A percentile compares a stretch with the other conserved stretches of the same genome.
These are phyloP conservation scores for Excoecaria cochinchinensis DNA, from an alignment of 345 rosid genomes.

Conservation along the genomic window DNA sequence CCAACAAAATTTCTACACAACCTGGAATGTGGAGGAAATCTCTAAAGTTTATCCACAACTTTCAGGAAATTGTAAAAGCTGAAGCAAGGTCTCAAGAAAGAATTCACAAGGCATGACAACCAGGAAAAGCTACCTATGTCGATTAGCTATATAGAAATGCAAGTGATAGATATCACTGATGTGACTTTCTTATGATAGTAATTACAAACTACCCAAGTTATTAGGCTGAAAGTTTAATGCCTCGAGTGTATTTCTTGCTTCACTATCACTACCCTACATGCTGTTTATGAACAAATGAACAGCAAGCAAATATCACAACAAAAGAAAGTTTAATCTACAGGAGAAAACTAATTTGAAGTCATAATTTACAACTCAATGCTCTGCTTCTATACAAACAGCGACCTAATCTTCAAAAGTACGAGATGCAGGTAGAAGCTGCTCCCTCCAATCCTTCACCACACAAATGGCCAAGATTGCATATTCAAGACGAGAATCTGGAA, in stretches of 20 bases:
- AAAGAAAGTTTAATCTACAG: slow-evolving; percentile 21
- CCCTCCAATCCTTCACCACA: slow-evolving; percentile 6
- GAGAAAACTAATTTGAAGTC: slow-evolving; percentile 31
- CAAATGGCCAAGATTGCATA: slow-evolving; percentile 16
- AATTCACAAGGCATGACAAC: no score
- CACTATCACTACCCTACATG: slow-evolving; percentile 11
- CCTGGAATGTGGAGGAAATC: no score
- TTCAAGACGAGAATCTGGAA: neutral
- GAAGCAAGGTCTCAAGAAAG: no score
- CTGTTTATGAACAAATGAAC: slow-evolving; percentile 7
- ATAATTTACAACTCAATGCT: slow-evolving; percentile 46
- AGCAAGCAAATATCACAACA: slow-evolving; percentile 19
- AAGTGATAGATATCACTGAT: neutral
- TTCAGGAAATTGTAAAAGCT: no score
- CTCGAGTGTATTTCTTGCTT: neutral
- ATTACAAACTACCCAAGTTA: neutral
- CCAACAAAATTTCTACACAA: no score
- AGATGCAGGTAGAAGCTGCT: slow-evolving; percentile 13
- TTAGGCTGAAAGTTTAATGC: neutral
- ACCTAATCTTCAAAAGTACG: slow-evolving; percentile 21
- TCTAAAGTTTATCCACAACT: no score
- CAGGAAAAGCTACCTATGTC: neutral
- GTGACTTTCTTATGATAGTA: neutral
- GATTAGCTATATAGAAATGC: neutral
- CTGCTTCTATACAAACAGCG: slow-evolving; percentile 41